These are phyloP conservation scores for Podila horticola DNA, from an alignment of 192 early-diverging fungal species.

Conservation along the genomic window DNA sequence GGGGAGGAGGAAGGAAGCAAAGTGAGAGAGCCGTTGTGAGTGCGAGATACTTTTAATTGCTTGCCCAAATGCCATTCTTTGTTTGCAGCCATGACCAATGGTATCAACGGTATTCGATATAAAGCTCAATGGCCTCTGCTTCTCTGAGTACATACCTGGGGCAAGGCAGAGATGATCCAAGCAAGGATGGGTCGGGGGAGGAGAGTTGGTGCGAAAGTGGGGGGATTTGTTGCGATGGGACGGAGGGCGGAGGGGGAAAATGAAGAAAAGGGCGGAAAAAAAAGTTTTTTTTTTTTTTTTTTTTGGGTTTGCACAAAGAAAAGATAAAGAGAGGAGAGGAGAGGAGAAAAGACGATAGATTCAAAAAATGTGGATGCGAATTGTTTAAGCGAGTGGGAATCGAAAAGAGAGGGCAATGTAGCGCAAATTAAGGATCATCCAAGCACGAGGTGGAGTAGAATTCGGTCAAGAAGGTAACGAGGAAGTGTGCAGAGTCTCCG, in stretches of 20 bases:
- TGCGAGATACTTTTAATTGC: not conserved
- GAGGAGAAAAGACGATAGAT: not conserved
- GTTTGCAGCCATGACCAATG: not conserved
- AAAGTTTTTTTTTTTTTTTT: slow-evolving; percentile 1
- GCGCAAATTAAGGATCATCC: slow-evolving; percentile 54
- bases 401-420: not conserved
- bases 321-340: not conserved
- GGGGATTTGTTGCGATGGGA: not conserved
- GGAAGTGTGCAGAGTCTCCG: slow-evolving; percentile 38
- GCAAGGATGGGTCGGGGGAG: not conserved
- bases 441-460: slow-evolving; percentile 53
- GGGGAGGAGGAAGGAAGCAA: slow-evolving; percentile 9
- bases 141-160: slow-evolving; percentile 1
- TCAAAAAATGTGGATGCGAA: no score
- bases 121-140: no score
- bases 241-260: not conserved
- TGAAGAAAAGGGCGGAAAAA: slow-evolving; percentile 2
- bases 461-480: slow-evolving; percentile 48
- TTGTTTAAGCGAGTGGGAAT: not conserved
- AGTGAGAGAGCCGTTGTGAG: slow-evolving; percentile 6
- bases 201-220: not conserved
- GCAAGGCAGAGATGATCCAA: not conserved
- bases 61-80: not conserved
- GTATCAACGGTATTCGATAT: not conserved
- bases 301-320: not conserved